Evolutionary conservation across 352 stramenopile species (phyloP).

Genomic region (Globisporangium solare): DNA sequence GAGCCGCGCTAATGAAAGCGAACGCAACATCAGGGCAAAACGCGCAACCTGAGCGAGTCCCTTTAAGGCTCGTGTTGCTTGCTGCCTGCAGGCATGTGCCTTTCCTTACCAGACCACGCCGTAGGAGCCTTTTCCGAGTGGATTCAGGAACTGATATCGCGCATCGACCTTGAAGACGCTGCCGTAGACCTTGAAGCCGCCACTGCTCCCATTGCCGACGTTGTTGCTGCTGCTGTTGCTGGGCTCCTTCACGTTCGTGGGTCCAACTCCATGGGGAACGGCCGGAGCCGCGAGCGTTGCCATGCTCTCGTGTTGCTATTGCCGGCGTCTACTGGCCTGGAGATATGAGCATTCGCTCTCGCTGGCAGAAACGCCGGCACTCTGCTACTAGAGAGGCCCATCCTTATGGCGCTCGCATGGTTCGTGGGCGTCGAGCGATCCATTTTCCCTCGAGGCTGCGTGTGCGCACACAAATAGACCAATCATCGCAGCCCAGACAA

Average conservation of each 20-base stretch:
- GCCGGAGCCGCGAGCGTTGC: neutral
- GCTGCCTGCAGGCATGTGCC: neutral
- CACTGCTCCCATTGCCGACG: conserved; percentile 5
- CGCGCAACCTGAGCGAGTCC: too few species aligned
- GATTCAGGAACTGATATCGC: conserved; percentile 84
- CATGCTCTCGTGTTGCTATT: neutral
- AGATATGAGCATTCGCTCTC: neutral
- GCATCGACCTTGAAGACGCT: conserved; percentile 79
- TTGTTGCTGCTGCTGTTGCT: conserved; percentile 3
- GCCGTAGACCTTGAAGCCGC: conserved; percentile 75
- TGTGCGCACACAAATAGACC: too few species aligned
- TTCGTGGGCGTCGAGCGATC: too few species aligned
- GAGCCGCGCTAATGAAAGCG: conserved; percentile 48
- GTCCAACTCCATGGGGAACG: neutral
- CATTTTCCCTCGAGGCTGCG: too few species aligned
- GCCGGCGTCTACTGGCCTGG: neutral
- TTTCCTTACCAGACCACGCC: conserved; percentile 78
- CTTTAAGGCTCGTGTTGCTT: neutral
- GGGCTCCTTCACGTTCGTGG: neutral
- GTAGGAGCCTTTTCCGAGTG: conserved; percentile 89
- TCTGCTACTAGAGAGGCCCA: too few species aligned
- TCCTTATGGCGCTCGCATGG: too few species aligned
- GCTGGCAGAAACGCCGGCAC: too few species aligned
- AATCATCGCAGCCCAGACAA: too few species aligned
- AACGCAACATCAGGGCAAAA: neutral